phyloP scores from a whole-genome alignment of 106 monocot species.

The Amphibolis antarctica region DNA sequence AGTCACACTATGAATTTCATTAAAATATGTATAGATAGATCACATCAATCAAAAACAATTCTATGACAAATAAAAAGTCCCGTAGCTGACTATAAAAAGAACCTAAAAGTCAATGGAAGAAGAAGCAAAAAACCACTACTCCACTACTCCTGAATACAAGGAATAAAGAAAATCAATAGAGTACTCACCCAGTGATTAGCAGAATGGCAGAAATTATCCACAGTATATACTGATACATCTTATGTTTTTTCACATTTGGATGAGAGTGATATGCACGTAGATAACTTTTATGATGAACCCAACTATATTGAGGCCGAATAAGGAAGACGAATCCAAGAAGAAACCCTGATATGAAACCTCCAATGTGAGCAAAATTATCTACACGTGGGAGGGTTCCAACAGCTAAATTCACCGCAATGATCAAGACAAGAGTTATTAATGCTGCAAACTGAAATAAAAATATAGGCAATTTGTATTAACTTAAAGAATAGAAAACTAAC shows the following conservation, averaged over 20 bases:
- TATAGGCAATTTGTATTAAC: constrained; percentile 4
- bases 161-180: background rate
- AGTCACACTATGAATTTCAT: no score
- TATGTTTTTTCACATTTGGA: constrained; percentile 14
- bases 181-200: constrained; percentile 18
- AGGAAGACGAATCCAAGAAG: constrained; percentile 24
- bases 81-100: no score
- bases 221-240: constrained; percentile 21
- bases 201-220: constrained; percentile 17
- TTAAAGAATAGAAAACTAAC: background rate
- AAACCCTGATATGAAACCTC: constrained; percentile 25
- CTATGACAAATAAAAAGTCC: no score
- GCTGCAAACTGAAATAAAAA: constrained; percentile 56
- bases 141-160: background rate
- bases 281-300: constrained; percentile 8
- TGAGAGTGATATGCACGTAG: background rate
- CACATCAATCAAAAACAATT: no score
- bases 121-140: no score
- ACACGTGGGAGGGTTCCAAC: constrained; percentile 79
- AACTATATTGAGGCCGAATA: constrained; percentile 24
- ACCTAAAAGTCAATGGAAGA: no score
- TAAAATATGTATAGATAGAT: no score
- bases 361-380: constrained; percentile 40
- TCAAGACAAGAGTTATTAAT: constrained; percentile 53
- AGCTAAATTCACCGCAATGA: constrained; percentile 72